Percentiles rank a stretch among this genome's conserved stretches.
These are phyloP conservation scores for Talaromyces albobiverticillius DNA, from an alignment of 2,329 filamentous ascomycete species.

Conservation along the genomic window DNA sequence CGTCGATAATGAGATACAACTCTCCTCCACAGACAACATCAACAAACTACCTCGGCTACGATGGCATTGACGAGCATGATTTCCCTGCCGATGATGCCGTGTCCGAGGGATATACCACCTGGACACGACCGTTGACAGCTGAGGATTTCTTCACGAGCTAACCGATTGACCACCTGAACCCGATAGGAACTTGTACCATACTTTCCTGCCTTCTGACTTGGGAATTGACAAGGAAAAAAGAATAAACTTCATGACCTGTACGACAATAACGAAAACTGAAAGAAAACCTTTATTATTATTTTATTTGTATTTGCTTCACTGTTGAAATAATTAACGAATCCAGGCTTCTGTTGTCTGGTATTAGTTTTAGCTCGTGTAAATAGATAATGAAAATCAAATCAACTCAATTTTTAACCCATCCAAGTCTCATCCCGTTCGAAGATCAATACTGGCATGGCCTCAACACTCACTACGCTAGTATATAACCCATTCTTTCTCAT, in stretches of 20 bases:
- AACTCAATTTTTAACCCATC: too few relatives aligned
- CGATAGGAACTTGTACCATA: background rate
- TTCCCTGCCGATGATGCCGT: background rate
- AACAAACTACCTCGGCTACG: background rate
- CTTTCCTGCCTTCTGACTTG: background rate
- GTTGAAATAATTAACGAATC: background rate
- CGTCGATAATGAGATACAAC: background rate
- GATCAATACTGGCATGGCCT: too few relatives aligned
- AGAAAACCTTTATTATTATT: background rate
- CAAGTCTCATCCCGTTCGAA: too few relatives aligned
- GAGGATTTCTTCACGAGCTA: conserved; percentile 13
- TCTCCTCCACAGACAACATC: background rate
- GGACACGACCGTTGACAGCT: conserved; percentile 1
- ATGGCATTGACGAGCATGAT: background rate
- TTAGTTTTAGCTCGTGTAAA: background rate
- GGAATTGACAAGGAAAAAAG: too few relatives aligned
- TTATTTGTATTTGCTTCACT: background rate
- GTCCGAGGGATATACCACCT: background rate
- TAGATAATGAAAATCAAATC: background rate
- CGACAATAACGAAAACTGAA: background rate
- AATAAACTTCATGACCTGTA: background rate
- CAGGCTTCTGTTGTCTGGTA: background rate
- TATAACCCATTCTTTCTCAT: too few relatives aligned
- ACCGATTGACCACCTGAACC: background rate
- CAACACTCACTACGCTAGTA: too few relatives aligned